Conservation (phyloP, 2,329 filamentous ascomycete species). For the Trichoderma aggressivum region DNA sequence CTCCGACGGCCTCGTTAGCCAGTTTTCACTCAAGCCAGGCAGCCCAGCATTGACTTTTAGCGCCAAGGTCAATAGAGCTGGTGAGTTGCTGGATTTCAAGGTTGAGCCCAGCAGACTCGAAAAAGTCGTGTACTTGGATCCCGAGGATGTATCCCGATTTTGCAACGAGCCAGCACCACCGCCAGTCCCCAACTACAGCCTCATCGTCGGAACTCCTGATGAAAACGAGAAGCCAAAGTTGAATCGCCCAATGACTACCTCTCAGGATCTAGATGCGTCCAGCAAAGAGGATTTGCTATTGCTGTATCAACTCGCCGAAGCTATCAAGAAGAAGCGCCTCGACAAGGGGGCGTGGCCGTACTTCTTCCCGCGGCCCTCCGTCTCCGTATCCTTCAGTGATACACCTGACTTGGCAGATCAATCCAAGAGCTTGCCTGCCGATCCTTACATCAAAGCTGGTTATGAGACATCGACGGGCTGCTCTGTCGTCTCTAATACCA, state of each 20-base stretch:
- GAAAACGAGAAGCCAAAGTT: constrained; percentile 22
- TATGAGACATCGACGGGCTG: constrained; percentile 31
- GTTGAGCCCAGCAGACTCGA: constrained; percentile 53
- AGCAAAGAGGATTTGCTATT: constrained; percentile 46
- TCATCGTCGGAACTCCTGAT: constrained; percentile 30
- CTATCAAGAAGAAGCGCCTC: constrained; percentile 42
- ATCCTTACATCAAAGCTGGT: constrained; percentile 48
- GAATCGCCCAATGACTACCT: constrained; percentile 42
- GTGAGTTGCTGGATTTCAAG: constrained; percentile 51
- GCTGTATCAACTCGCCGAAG: constrained; percentile 47
- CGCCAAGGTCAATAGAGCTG: constrained; percentile 51
- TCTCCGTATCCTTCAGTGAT: constrained; percentile 41
- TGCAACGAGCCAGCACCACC: constrained; percentile 36
- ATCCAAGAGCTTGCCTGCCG: constrained; percentile 36
- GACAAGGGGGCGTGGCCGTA: constrained; percentile 48
- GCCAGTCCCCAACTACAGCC: constrained; percentile 24
- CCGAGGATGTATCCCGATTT: constrained; percentile 45
- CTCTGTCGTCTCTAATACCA: constrained; percentile 41
- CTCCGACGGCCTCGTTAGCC: constrained; percentile 41
- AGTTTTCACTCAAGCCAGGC: constrained; percentile 52
- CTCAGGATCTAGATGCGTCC: constrained; percentile 40
- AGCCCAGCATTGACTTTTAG: constrained; percentile 61
- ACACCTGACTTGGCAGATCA: constrained; percentile 19
- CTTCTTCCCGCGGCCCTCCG: constrained; percentile 43
- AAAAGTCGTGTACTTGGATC: constrained; percentile 57